Evolutionary conservation across 2,329 filamentous ascomycete genomes (phyloP).

Genomic region (Cladosporium sp.): DNA sequence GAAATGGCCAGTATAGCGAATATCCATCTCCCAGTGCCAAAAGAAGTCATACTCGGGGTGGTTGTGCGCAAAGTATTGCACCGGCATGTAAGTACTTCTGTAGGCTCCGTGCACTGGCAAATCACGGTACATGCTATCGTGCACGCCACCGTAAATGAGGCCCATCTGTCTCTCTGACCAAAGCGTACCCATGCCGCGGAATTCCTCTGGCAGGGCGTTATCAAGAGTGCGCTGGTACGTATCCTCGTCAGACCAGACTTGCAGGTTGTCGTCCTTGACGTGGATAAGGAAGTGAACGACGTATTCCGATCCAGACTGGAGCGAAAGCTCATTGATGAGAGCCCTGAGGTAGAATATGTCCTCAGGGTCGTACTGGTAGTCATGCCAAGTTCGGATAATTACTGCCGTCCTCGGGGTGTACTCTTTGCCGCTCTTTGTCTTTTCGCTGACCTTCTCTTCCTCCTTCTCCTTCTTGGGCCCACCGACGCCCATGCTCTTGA

Average conservation of each 20-base stretch:
- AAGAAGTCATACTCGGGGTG: slow-evolving; percentile 88
- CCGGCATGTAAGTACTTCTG: slow-evolving; percentile 82
- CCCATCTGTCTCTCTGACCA: slow-evolving; percentile 53
- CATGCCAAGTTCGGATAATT: slow-evolving; percentile 76
- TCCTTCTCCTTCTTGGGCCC: slow-evolving; percentile 23
- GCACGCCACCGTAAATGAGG: slow-evolving; percentile 47
- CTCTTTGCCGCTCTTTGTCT: slow-evolving; percentile 14
- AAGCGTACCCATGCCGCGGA: slow-evolving; percentile 48
- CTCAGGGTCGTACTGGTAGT: slow-evolving; percentile 72
- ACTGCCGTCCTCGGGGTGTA: slow-evolving; percentile 62
- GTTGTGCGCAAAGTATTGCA: slow-evolving; percentile 85
- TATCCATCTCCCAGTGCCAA: slow-evolving; percentile 96
- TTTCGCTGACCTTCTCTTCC: slow-evolving; percentile 18
- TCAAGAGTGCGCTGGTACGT: slow-evolving; percentile 64
- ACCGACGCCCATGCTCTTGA: slow-evolving; percentile 36
- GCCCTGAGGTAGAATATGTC: slow-evolving; percentile 79
- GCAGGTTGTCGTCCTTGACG: slow-evolving; percentile 71
- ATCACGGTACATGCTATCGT: slow-evolving; percentile 48
- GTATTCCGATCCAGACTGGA: slow-evolving; percentile 78
- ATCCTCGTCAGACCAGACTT: slow-evolving; percentile 74
- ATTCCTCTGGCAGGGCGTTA: slow-evolving; percentile 44
- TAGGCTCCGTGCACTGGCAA: slow-evolving; percentile 64
- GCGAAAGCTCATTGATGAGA: slow-evolving; percentile 70
- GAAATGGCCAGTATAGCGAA: slow-evolving; percentile 84
- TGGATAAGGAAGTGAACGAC: slow-evolving; percentile 78